phyloP scores from a whole-genome alignment of 345 rosid species.

The Euphorbia peplus region DNA sequence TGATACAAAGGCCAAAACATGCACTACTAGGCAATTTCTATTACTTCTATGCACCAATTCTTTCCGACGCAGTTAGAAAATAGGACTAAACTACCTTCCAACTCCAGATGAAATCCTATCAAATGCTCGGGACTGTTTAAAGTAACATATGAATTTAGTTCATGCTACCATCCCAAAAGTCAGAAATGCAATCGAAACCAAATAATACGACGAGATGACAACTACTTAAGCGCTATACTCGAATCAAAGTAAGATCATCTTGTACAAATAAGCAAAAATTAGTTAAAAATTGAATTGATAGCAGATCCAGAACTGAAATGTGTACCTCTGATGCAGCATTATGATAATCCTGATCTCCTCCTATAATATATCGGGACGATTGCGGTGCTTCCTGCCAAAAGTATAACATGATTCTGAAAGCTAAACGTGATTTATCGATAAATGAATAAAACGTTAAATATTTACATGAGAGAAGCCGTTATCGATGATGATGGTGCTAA shows the following conservation, averaged over 20 bases:
- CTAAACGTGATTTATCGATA: background rate
- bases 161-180: background rate
- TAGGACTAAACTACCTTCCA: background rate
- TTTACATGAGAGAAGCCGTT: conserved; percentile 24
- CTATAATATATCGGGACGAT: background rate
- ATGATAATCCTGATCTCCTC: conserved; percentile 19
- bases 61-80: background rate
- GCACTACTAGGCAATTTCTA: background rate
- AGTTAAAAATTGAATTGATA: background rate
- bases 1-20: background rate
- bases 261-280: background rate
- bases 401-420: background rate
- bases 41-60: background rate
- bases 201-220: background rate
- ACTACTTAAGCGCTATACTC: background rate
- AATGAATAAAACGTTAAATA: background rate
- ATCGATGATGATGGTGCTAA: conserved; percentile 29
- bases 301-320: conserved; percentile 4
- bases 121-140: background rate
- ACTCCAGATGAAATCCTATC: background rate
- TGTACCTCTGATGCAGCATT: conserved; percentile 11
- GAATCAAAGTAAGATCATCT: background rate
- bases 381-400: conserved; percentile 13
- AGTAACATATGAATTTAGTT: background rate
- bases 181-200: no score